Evolutionary conservation across 164 flowering plant species (phyloP).

Genomic region (Vitis riparia): DNA sequence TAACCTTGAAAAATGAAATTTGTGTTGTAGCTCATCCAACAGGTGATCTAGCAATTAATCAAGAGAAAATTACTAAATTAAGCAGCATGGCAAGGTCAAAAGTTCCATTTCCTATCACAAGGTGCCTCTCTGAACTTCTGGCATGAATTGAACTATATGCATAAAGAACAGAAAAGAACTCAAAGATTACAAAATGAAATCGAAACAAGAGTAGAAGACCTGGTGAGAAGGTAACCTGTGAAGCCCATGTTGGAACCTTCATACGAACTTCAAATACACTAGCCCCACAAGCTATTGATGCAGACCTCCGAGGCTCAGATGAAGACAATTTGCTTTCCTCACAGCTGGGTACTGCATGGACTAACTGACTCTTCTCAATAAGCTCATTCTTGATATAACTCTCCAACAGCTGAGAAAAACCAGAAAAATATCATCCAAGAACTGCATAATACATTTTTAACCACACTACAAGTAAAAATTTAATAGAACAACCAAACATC

Average conservation of each 20-base stretch:
- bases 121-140: too few relatives aligned
- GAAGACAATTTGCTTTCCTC: conserved; percentile 50
- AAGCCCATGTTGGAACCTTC: conserved; percentile 91
- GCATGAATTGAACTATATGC: too few relatives aligned
- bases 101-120: background rate
- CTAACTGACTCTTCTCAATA: conserved; percentile 71
- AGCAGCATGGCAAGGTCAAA: background rate
- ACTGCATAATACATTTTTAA: background rate
- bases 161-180: background rate
- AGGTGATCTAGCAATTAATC: background rate
- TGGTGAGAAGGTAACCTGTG: conserved; percentile 56
- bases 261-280: conserved; percentile 81
- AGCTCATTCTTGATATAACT: conserved; percentile 83
- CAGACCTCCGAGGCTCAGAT: conserved; percentile 74
- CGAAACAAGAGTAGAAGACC: conserved; percentile 2
- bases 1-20: background rate
- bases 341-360: conserved; percentile 49
- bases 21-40: background rate
- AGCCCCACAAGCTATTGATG: conserved; percentile 87
- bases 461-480: background rate
- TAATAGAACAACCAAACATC: background rate
- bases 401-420: conserved; percentile 59
- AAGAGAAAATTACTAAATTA: background rate
- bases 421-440: background rate
- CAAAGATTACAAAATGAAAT: background rate